phyloP scores from a whole-genome alignment of 768 basidiomycete genomes.

The Lyophyllum shimeji region DNA sequence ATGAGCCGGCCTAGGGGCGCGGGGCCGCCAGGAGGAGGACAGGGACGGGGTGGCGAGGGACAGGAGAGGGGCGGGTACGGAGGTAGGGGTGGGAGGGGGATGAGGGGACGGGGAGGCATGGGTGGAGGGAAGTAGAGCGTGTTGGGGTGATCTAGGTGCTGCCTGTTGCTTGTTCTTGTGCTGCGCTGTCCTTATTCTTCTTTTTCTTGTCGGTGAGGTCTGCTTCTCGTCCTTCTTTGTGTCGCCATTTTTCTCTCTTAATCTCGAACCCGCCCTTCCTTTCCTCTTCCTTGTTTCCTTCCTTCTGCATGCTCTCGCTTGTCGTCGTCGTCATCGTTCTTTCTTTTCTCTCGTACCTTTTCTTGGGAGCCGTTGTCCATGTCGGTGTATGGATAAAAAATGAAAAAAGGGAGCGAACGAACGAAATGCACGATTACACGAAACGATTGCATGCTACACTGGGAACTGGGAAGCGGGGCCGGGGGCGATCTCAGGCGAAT shows the following conservation, averaged over 20 bases:
- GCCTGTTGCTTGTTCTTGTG: neutral
- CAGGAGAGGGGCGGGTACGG: slow-evolving; percentile 25
- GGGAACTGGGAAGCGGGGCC: too few relatives aligned
- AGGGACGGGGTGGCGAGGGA: slow-evolving; percentile 24
- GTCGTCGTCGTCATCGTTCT: too few relatives aligned
- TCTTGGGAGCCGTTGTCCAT: too few relatives aligned
- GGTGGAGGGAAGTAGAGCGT: neutral
- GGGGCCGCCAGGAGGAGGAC: slow-evolving; percentile 41
- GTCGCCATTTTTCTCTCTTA: neutral
- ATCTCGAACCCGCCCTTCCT: neutral
- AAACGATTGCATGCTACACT: too few relatives aligned
- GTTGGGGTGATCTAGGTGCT: neutral
- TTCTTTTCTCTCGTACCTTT: too few relatives aligned
- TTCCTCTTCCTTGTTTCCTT: neutral
- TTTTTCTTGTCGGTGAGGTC: neutral
- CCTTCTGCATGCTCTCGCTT: neutral
- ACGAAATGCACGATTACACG: too few relatives aligned
- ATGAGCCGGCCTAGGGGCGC: slow-evolving; percentile 62
- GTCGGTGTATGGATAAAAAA: too few relatives aligned
- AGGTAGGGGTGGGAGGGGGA: slow-evolving; percentile 29
- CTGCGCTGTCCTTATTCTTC: neutral
- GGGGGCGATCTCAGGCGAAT: too few relatives aligned
- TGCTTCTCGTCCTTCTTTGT: too few relatives aligned
- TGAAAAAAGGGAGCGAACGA: too few relatives aligned
- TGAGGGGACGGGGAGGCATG: slow-evolving; percentile 15